These are phyloP conservation scores for Blastobotrys elegans DNA, from an alignment of 1,139 yeast species.

Conservation along the genomic window DNA sequence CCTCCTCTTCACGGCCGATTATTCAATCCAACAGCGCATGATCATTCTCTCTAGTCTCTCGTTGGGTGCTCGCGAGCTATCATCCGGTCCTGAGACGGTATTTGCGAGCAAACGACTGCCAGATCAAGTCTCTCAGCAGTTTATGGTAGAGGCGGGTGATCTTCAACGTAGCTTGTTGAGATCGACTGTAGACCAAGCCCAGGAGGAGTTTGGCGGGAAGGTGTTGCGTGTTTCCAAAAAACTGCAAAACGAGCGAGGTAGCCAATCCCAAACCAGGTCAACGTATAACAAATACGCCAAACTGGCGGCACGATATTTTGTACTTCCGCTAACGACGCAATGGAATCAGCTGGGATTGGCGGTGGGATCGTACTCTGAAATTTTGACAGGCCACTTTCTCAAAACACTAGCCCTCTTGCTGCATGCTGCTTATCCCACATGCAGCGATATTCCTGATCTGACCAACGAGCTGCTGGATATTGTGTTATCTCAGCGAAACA, in stretches of 20 bases:
- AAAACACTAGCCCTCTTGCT: conserved; percentile 53
- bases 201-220: conserved; percentile 45
- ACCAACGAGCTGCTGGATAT: conserved; percentile 47
- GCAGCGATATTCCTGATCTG: conserved; percentile 52
- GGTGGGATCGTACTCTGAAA: conserved; percentile 51
- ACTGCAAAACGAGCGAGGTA: conserved; percentile 29
- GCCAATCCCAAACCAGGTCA: conserved; percentile 14
- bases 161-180: conserved; percentile 27
- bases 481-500: conserved; percentile 25
- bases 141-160: conserved; percentile 15
- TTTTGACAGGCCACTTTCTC: conserved; percentile 54
- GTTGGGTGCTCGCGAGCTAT: conserved; percentile 47
- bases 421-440: conserved; percentile 54
- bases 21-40: conserved; percentile 59
- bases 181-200: conserved; percentile 41
- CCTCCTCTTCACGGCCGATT: conserved; percentile 54
- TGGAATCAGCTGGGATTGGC: conserved; percentile 43
- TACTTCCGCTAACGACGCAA: conserved; percentile 51
- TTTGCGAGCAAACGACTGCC: conserved; percentile 48
- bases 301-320: conserved; percentile 44
- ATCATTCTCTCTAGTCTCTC: conserved; percentile 51
- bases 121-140: conserved; percentile 38
- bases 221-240: conserved; percentile 47
- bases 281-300: conserved; percentile 39
- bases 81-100: conserved; percentile 37